Evolutionary conservation across 2,329 filamentous ascomycete genomes (phyloP), one percentile per base, ranked within the genome.

Genomic region (Talaromyces sp.): DNA sequence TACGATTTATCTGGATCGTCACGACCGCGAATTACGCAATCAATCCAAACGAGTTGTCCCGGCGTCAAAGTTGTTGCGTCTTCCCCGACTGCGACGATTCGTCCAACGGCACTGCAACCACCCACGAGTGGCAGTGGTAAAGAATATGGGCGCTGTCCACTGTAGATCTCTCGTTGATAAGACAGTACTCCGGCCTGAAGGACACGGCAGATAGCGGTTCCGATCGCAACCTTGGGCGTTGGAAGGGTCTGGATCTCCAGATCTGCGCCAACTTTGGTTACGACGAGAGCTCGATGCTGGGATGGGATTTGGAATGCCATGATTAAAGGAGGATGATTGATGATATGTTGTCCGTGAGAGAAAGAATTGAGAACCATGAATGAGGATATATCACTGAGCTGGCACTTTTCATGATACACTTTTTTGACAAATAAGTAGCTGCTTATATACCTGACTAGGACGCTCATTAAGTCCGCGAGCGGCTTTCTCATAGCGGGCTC

Each of bases 91-190:
- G 75, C 74, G 7, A 64, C 72, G 54, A 81, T 68, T 31, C 76
- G 77, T 1, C 73, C 79, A 58, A 82, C 73, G 10, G 77, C 76
- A 25, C 69, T 70, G 31, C 62, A 59, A n/a, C 79, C 79, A 2
- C 71, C 69, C 1, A 77, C 71, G 13, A 80, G 61, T 0, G 80
- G 80, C 0, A 70, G 73, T 2, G 79, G 76, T 52, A 77, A 75
- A 0, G 69, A 63, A 52, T 73, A 73, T 4, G 61, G 63, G 10
- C 76, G 76, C 1, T 66, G 70, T 25, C 80, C 80, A 50, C 74
- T 74, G 72, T 80, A 80, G 57, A 84, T 71, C 2, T 80, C 77
- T 33, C 73, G 67, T 13, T 71, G 69, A 70, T 83, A 84, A 9
- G 79, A 76, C 13, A 82, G 65, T 2, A 82, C 70, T 2, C 68